Evolutionary conservation across 805 yeast species (phyloP), one percentile per base, ranked within the genome.

Genomic region (Millerozyma miso): DNA sequence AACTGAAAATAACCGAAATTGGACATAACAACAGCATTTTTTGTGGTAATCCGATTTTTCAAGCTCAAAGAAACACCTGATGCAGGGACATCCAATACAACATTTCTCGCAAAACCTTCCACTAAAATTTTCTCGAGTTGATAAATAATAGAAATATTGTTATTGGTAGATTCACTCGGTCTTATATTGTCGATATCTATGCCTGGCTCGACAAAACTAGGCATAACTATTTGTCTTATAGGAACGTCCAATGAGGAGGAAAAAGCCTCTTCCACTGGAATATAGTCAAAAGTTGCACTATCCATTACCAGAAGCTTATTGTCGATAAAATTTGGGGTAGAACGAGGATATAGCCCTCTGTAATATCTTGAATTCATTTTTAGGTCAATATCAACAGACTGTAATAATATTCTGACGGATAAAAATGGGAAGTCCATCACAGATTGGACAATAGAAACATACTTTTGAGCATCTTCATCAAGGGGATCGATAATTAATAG

Each of bases 1-100:
- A 93, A 67, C 61, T 90, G 97, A 41, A 85, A 77, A 60, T 91
- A 91, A 0, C 97, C 97, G 48, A 83, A 69, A 33, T 85, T 83
- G 1, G 82, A 75, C 93, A 91, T 85, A 1, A 89, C 80, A 32
- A 64, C 68, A 0, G 96, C 83, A 49, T 81, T 88, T 1, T 74
- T 65, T n/a, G 47, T 13, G 2, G 19, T 18, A 1, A 15, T 31
- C 16, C 37, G 42, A 4, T 50, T 44, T 0, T 16, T 15, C 1
- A 81, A 55, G 16, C 71, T 69, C 3, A 88, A 53, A 3, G 73
- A 67, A 13, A 83, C 52, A 1, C 85, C 86, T 0, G 75, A 65
- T 0, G 86, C 81, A 1, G 67, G 35, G 0, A 60, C 61, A 0
- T 61, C 67, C 13, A 49, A 48, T 1, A 62, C 42, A 0, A 66